A percentile compares a stretch with the other conserved stretches of the same genome.
These are phyloP conservation scores for Benincasa hispida DNA, from an alignment of 306 rosid genomes.

Conservation along the genomic window DNA sequence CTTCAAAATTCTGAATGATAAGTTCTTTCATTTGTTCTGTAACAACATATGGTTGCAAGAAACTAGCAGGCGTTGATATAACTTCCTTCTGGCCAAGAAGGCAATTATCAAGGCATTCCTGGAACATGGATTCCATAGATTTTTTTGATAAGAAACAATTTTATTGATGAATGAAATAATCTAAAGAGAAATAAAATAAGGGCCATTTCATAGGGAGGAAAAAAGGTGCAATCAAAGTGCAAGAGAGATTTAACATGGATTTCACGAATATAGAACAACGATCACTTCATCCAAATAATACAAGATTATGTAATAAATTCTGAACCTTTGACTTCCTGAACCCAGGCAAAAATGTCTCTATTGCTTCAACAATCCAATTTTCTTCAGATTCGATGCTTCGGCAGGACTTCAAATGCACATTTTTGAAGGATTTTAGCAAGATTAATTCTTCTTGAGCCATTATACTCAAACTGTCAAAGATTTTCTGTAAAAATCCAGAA, in stretches of 20 bases:
- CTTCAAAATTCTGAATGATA: slow-evolving; percentile 43
- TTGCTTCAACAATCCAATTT: slow-evolving; percentile 30
- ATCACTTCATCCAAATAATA: slow-evolving; percentile 5
- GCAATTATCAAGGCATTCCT: slow-evolving; percentile 57
- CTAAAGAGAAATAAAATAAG: no score
- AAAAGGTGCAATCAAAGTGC: no score
- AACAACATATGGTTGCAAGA: slow-evolving; percentile 27
- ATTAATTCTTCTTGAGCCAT: slow-evolving; percentile 40
- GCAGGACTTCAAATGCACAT: slow-evolving; percentile 50
- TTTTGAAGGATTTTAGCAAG: slow-evolving; percentile 39
- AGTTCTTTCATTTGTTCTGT: slow-evolving; percentile 49
- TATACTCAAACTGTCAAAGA: slow-evolving; percentile 55
- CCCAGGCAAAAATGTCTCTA: slow-evolving; percentile 43
- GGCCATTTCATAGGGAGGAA: no score
- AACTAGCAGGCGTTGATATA: slow-evolving; percentile 20
- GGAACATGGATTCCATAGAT: neutral
- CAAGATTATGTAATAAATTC: slow-evolving; percentile 15
- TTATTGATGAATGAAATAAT: no score
- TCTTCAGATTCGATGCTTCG: slow-evolving; percentile 31
- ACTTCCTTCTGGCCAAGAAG: slow-evolving; percentile 44
- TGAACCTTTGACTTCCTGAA: slow-evolving; percentile 60
- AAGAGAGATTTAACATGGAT: neutral
- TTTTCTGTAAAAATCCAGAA: slow-evolving; percentile 43
- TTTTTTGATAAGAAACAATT: no score
- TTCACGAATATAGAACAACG: slow-evolving; percentile 10